These are phyloP conservation scores for Xanthoconium stramineum DNA, from an alignment of 768 basidiomycete species.

Conservation along the genomic window DNA sequence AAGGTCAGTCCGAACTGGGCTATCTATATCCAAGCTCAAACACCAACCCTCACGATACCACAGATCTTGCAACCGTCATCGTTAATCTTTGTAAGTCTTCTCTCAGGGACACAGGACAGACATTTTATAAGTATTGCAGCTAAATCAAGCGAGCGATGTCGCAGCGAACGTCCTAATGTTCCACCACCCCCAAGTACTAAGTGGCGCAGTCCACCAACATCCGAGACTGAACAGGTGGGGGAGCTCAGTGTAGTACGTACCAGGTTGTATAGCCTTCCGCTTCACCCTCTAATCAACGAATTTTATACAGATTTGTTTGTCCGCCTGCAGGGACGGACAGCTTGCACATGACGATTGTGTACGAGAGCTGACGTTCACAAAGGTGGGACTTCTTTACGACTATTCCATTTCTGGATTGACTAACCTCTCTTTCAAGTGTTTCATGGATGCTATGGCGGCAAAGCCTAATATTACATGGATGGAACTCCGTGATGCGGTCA, in stretches of 20 bases:
- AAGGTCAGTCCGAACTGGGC: neutral
- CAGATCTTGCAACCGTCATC: slow-evolving; percentile 8
- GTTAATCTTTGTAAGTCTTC: slow-evolving; percentile 11
- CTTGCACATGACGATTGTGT: slow-evolving; percentile 21
- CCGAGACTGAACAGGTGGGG: slow-evolving; percentile 3
- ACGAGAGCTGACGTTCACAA: slow-evolving; percentile 22
- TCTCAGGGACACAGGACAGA: neutral
- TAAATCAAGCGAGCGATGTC: neutral
- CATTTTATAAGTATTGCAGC: slow-evolving; percentile 1
- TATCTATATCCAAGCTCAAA: neutral
- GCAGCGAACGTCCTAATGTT: neutral
- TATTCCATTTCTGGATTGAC: neutral
- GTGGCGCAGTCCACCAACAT: slow-evolving; percentile 3
- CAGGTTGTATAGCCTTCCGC: neutral
- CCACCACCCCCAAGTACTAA: slow-evolving; percentile 2
- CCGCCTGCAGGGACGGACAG: slow-evolving; percentile 27
- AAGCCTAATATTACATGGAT: slow-evolving; percentile 18
- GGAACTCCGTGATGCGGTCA: slow-evolving; percentile 17
- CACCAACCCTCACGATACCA: neutral
- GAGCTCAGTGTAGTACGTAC: slow-evolving; percentile 20
- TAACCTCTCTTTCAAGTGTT: slow-evolving; percentile 12
- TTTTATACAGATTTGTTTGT: slow-evolving; percentile 21
- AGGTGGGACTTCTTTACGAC: slow-evolving; percentile 9
- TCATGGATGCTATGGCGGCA: slow-evolving; percentile 10
- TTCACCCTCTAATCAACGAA: neutral